Percentiles rank a stretch among this genome's conserved stretches.
Evolutionary conservation across 257 asterid genomes (phyloP).

Genomic region (Nicotiana tabacum): DNA sequence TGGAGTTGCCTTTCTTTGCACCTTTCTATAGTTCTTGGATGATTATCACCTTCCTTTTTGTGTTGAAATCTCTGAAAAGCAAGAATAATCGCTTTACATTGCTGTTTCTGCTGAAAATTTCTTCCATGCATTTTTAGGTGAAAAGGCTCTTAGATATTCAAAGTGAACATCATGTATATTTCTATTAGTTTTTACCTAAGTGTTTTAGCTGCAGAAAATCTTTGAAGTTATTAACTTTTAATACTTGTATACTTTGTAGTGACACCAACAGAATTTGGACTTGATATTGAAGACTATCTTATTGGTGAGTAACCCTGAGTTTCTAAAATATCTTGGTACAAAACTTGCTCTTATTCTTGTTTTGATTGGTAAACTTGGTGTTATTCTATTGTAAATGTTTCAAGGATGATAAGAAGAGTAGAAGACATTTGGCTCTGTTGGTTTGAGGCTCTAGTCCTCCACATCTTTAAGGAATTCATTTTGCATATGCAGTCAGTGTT

Average conservation of each 20-base stretch:
- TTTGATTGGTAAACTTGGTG: neutral
- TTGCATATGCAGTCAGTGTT: neutral
- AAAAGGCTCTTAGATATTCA: neutral
- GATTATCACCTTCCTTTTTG: neutral
- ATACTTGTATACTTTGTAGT: conserved; percentile 37
- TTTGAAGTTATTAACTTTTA: conserved; percentile 9
- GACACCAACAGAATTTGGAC: conserved; percentile 65
- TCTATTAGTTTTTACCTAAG: neutral
- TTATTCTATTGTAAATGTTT: neutral
- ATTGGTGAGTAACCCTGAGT: conserved; percentile 46
- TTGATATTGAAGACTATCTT: conserved; percentile 89
- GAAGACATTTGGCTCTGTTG: neutral
- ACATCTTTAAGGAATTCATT: neutral
- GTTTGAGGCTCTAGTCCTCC: neutral
- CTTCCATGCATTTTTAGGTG: neutral
- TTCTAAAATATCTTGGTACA: neutral
- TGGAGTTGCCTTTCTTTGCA: neutral
- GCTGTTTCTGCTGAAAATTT: neutral
- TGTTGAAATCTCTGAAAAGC: neutral
- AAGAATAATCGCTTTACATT: neutral
- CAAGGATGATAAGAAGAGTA: neutral
- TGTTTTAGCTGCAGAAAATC: neutral
- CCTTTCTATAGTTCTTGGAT: neutral
- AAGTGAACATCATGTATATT: neutral
- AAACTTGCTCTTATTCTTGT: neutral